Conservation (phyloP, 202 grass and related monocot species). For the Carex arenaria region DNA sequence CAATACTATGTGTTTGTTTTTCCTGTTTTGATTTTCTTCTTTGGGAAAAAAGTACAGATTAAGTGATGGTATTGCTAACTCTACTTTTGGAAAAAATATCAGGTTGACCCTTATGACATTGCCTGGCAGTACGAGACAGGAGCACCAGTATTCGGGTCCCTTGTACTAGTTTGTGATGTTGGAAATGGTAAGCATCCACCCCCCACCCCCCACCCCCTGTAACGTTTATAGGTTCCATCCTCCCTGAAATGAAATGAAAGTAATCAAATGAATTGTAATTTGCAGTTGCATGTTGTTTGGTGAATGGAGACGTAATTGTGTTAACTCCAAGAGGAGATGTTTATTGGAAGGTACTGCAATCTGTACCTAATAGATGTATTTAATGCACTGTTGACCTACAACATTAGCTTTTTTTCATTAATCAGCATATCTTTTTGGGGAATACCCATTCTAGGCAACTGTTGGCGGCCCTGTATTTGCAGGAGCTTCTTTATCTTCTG, state of each 20-base stretch:
- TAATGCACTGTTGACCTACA: not conserved
- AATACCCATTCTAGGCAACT: conserved; percentile 41
- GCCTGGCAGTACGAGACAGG: conserved; percentile 61
- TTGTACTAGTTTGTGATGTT: conserved; percentile 49
- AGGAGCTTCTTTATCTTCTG: conserved; percentile 65
- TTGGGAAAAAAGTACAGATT: not conserved
- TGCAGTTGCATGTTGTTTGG: conserved; percentile 92
- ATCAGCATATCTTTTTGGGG: conserved; percentile 19
- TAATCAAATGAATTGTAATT: conserved; percentile 7
- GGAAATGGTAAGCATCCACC: conserved; percentile 49
- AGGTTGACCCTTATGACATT: conserved; percentile 50
- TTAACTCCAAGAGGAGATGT: conserved; percentile 53
- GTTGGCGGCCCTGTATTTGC: conserved; percentile 87
- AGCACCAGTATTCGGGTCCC: conserved; percentile 74
- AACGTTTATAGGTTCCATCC: not conserved
- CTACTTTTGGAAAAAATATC: conserved; percentile 20
- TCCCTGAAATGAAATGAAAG: not conserved
- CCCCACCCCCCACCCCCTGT: not conserved
- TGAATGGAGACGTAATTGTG: conserved; percentile 66
- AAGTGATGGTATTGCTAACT: not conserved
- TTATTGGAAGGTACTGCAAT: conserved; percentile 72
- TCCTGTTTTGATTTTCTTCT: not conserved
- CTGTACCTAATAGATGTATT: not conserved
- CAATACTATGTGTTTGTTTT: not conserved
- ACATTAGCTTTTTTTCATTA: not conserved